phyloP scores from a whole-genome alignment of 164 flowering plant genomes.

The Vitis labrusca region DNA sequence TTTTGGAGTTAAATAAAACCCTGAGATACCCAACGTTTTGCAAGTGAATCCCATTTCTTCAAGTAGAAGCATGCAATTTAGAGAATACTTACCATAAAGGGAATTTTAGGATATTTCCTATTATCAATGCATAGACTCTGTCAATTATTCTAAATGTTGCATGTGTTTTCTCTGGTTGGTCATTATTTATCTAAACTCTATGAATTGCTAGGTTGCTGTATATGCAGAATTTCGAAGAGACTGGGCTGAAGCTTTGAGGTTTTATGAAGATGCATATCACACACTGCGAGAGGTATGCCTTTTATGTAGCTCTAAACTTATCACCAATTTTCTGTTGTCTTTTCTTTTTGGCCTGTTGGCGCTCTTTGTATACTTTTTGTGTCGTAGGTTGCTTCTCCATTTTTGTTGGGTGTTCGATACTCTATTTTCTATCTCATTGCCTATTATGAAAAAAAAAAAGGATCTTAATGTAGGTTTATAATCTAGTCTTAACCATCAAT shows the following conservation, averaged over 20 bases:
- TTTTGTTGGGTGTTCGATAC: no score
- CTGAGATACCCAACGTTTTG: no score
- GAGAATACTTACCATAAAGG: no score
- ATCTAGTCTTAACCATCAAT: neutral
- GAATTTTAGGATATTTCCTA: no score
- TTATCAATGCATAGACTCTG: no score
- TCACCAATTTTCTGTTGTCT: neutral
- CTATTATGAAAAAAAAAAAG: no score
- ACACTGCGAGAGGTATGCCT: constrained; percentile 71
- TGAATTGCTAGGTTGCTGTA: constrained; percentile 80
- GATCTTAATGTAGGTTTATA: neutral
- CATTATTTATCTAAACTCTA: constrained; percentile 12
- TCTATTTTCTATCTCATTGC: no score
- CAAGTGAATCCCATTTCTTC: no score
- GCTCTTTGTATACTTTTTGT: no score
- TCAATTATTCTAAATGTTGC: neutral
- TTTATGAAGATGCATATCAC: constrained; percentile 90
- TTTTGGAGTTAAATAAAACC: neutral
- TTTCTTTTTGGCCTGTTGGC: neutral
- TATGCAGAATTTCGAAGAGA: constrained; percentile 97
- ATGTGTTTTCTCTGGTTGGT: neutral
- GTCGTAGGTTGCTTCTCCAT: no score
- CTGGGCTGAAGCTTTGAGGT: constrained; percentile 89
- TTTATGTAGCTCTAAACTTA: neutral
- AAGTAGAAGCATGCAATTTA: no score